Conservation (phyloP, 768 basidiomycete genomes). For the Agaricus subrufescens region DNA sequence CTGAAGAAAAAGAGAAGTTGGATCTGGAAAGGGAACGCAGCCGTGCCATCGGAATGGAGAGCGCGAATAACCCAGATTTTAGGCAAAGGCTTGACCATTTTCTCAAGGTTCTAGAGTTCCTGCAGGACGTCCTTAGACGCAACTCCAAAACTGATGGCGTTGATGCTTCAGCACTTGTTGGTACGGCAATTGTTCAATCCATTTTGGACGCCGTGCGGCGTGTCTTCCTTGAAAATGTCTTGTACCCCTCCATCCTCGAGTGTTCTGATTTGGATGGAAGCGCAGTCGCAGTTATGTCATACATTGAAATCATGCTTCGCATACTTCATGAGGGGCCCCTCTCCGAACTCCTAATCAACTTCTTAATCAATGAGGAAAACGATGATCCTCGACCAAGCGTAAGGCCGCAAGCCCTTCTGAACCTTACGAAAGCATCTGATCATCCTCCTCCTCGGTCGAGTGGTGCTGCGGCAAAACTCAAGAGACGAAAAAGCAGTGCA, state of each 20-base stretch:
- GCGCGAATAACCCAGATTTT: conserved; percentile 72
- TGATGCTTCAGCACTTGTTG: conserved; percentile 64
- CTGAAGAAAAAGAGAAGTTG: conserved; percentile 49
- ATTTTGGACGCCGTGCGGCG: conserved; percentile 78
- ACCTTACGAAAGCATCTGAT: conserved; percentile 34
- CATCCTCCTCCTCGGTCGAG: conserved; percentile 21
- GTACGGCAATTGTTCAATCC: conserved; percentile 76
- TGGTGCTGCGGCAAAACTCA: conserved; percentile 42
- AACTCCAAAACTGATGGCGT: conserved; percentile 47
- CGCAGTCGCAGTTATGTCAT: conserved; percentile 92
- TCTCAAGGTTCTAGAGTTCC: conserved; percentile 84
- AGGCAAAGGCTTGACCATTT: conserved; percentile 81
- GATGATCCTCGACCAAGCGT: conserved; percentile 48
- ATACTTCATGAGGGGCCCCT: conserved; percentile 68
- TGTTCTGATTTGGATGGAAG: conserved; percentile 94
- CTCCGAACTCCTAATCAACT: conserved; percentile 66
- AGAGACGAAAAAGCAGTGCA: conserved; percentile 78
- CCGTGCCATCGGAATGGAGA: conserved; percentile 66
- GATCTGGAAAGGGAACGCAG: conserved; percentile 46
- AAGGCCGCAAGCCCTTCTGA: conserved; percentile 40
- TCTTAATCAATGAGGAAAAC: conserved; percentile 83
- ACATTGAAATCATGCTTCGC: conserved; percentile 84
- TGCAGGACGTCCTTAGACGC: conserved; percentile 82
- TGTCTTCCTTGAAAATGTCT: conserved; percentile 88
- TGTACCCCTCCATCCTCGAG: conserved; percentile 91